Percentiles rank a stretch among this genome's conserved stretches.
phyloP scores from a whole-genome alignment of 768 basidiomycete species.

The Phaeotremella skinneri region DNA sequence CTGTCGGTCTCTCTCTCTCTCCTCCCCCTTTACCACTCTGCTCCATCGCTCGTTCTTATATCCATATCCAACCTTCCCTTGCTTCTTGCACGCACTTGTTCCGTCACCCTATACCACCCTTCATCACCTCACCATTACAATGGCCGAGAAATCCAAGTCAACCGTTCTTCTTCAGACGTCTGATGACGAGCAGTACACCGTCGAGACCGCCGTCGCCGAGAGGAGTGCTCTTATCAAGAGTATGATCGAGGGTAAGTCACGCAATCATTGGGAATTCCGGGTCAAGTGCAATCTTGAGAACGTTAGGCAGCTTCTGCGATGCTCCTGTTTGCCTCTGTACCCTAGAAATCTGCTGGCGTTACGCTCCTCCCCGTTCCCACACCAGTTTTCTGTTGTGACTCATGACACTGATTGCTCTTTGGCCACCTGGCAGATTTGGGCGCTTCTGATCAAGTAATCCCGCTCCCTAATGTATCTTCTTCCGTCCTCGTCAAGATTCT shows the following conservation, averaged over 20 bases:
- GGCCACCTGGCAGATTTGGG: conserved; percentile 36
- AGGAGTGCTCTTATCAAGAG: conserved; percentile 97
- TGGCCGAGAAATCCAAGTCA: conserved; percentile 25
- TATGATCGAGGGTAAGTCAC: conserved; percentile 92
- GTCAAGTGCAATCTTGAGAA: background rate
- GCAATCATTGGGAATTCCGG: conserved; percentile 13
- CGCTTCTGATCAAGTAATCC: conserved; percentile 37
- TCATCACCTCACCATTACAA: conserved; percentile 10
- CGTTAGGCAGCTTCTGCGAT: background rate
- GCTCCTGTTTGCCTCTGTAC: background rate
- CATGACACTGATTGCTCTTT: background rate
- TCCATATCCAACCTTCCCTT: too few relatives aligned
- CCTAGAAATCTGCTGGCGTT: background rate
- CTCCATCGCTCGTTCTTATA: too few relatives aligned
- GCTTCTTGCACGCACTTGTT: too few relatives aligned
- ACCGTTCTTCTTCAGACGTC: conserved; percentile 56
- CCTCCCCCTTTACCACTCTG: background rate
- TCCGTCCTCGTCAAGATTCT: conserved; percentile 65
- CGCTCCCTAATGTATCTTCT: conserved; percentile 48
- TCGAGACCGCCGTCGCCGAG: conserved; percentile 91
- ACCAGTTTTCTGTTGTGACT: background rate
- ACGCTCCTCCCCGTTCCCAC: conserved; percentile 1
- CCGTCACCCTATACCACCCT: too few relatives aligned
- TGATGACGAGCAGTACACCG: conserved; percentile 89
- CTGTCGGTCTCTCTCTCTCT: background rate